Evolutionary conservation across 768 basidiomycete genomes (phyloP).

Genomic region (Boletus edulis): DNA sequence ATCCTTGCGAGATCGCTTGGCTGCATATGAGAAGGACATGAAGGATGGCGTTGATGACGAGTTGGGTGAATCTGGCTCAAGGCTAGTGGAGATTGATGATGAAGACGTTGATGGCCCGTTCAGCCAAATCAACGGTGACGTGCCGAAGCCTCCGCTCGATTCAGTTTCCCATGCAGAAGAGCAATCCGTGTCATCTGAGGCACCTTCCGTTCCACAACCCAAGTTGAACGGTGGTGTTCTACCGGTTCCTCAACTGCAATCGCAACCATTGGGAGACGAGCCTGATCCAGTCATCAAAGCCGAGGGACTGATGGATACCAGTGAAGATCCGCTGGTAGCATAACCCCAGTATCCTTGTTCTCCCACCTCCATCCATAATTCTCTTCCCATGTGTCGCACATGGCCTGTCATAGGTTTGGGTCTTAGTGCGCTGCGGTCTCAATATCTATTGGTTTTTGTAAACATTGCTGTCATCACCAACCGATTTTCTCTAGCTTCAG

Average conservation of each 20-base stretch:
- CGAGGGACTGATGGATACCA: conserved; percentile 65
- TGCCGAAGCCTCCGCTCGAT: conserved; percentile 28
- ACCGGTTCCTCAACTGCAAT: conserved; percentile 48
- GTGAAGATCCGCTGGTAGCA: conserved; percentile 55
- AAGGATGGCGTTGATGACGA: conserved; percentile 34
- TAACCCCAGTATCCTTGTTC: conserved; percentile 15
- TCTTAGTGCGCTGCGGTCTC: conserved; percentile 20
- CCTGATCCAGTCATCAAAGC: conserved; percentile 51
- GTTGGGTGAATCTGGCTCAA: conserved; percentile 18
- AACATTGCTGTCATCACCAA: conserved; percentile 27
- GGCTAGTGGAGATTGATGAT: conserved; percentile 34
- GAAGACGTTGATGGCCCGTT: conserved; percentile 32
- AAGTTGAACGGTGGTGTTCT: conserved; percentile 46
- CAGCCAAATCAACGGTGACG: conserved; percentile 33
- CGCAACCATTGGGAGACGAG: conserved; percentile 52
- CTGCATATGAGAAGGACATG: conserved; percentile 58
- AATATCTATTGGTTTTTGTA: conserved; percentile 35
- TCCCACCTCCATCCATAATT: conserved; percentile 2
- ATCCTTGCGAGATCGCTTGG: conserved; percentile 58
- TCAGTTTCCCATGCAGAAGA: conserved; percentile 20
- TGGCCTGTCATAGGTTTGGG: conserved; percentile 14
- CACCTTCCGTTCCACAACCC: conserved; percentile 45
- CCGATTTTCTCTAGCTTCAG: conserved; percentile 24
- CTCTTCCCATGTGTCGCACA: conserved; percentile 4
- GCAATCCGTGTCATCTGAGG: conserved; percentile 37